Base-by-base conservation (phyloP, 2,329 filamentous ascomycete species). In the Fusarium sp. region DNA sequence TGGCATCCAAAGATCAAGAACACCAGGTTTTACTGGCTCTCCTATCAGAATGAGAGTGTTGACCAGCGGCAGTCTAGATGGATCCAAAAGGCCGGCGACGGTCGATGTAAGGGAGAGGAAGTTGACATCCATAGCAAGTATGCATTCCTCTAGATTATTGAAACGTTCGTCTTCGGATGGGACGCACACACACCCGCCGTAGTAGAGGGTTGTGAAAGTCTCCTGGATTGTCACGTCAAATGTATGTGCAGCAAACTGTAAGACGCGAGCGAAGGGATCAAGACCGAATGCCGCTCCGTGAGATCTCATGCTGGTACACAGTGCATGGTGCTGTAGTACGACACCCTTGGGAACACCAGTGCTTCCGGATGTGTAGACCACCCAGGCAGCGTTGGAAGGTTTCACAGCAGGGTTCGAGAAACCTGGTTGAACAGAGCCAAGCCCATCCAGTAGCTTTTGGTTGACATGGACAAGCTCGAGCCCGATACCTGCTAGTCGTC, bases 141-240 rank as follows among this genome's bases (percentile, higher is more conserved):
- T 46, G 3, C 45, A 54, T 15, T 40, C 2, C 5, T 54, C 28
- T 2, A 54, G 51, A 26, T 46, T 28, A 39, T 54, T 54, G 17
- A 54, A 39, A 17, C 51, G 39, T n/a, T 54, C 38, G 19, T 54
- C 28, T 24, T 54, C 51, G 33, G 39, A 46, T 2, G 51, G 51
- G 0, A 54, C 28, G 3, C 51, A 54, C 10, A 54, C 51, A 5
- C 51, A 54, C 13, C 51, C 51, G 45, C 51, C 51, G 38, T 46
- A 46, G 8, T 28, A 54, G 1, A 46, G 34, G 5, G 51, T 54
- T 7, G 51, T 54, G 15, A 54, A 54, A 17, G 46, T 14, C 51
- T 54, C 51, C 19, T 53, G 51, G 28, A 54, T 54, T 11, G 51
- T 34, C 9, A 54, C 51, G 7, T 54, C 51, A 2, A 54, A 54